These are phyloP conservation scores for Thraustotheca clavata DNA, from an alignment of 352 stramenopile species.

Conservation along the genomic window DNA sequence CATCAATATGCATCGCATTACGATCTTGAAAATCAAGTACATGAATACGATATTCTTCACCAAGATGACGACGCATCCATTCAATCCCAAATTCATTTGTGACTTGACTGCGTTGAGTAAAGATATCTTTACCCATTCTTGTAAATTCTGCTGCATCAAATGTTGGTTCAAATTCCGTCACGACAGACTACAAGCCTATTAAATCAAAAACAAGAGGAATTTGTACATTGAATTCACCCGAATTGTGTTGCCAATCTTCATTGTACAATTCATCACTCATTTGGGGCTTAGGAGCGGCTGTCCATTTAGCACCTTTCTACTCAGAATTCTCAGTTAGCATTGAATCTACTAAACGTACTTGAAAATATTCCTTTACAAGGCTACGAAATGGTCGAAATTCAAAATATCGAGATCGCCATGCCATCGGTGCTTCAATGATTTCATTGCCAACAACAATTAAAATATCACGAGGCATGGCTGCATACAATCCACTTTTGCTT, in stretches of 20 bases:
- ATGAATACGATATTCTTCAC: slow-evolving; percentile 79
- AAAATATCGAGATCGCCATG: slow-evolving; percentile 85
- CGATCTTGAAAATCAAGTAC: slow-evolving; percentile 86
- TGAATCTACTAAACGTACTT: slow-evolving; percentile 26
- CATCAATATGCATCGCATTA: slow-evolving; percentile 89
- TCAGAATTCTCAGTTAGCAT: slow-evolving; percentile 22
- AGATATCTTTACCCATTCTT: slow-evolving; percentile 84
- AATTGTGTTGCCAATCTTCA: slow-evolving; percentile 71
- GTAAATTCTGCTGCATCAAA: slow-evolving; percentile 88
- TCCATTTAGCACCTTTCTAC: slow-evolving; percentile 74
- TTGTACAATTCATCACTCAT: slow-evolving; percentile 89
- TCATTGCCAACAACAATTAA: slow-evolving; percentile 87
- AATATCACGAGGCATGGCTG: slow-evolving; percentile 82
- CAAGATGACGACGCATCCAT: slow-evolving; percentile 80
- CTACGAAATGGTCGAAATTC: slow-evolving; percentile 84
- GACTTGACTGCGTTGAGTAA: slow-evolving; percentile 86
- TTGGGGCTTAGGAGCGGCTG: slow-evolving; percentile 78
- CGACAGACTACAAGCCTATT: slow-evolving; percentile 39
- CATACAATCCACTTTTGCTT: slow-evolving; percentile 74
- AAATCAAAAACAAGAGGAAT: neutral
- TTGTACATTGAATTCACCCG: slow-evolving; percentile 65
- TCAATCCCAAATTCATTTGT: slow-evolving; percentile 88
- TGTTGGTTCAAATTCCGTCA: slow-evolving; percentile 85
- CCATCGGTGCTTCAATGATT: slow-evolving; percentile 85
- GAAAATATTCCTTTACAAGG: slow-evolving; percentile 88